Conservation (phyloP, 2,329 filamentous ascomycete species). For the Botrytis hyacinthi region DNA sequence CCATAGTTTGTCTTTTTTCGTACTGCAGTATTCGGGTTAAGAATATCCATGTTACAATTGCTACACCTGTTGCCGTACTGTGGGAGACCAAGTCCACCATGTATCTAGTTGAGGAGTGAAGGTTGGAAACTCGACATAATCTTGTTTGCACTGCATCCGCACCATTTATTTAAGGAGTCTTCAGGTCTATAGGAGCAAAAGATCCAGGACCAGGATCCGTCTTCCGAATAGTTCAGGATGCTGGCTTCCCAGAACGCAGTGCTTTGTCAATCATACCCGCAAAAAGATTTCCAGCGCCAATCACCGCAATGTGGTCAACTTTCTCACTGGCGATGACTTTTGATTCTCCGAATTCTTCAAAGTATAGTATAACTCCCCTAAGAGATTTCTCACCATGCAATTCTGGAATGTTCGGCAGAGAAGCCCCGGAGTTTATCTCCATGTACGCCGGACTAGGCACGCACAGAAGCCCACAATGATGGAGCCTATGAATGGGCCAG, state of each 20-base stretch:
- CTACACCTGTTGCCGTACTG: not conserved
- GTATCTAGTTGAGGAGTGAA: conserved; percentile 6
- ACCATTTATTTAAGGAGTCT: not conserved
- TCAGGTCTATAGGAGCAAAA: not conserved
- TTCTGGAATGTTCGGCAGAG: conserved; percentile 31
- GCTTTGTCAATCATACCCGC: conserved; percentile 12
- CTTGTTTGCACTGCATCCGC: conserved; percentile 6
- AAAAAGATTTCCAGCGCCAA: conserved; percentile 18
- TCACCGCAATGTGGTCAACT: conserved; percentile 1
- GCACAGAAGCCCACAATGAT: too few species aligned
- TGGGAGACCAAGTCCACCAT: conserved; percentile 17
- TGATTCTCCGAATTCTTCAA: conserved; percentile 19
- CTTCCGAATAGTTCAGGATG: conserved; percentile 14
- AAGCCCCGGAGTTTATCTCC: too few species aligned
- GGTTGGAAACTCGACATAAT: not conserved
- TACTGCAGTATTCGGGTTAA: too few species aligned
- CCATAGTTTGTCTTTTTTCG: not conserved
- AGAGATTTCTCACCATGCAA: conserved; percentile 16
- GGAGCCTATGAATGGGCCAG: too few species aligned
- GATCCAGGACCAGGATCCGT: not conserved
- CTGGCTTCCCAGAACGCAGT: conserved; percentile 14
- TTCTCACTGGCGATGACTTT: conserved; percentile 11
- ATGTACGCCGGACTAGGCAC: too few species aligned
- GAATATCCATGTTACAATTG: not conserved
- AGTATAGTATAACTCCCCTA: conserved; percentile 10